A percentile compares a stretch with the other conserved stretches of the same genome.
phyloP scores from a whole-genome alignment of 495 filamentous ascomycete species.

The Aspergillus baeticus region DNA sequence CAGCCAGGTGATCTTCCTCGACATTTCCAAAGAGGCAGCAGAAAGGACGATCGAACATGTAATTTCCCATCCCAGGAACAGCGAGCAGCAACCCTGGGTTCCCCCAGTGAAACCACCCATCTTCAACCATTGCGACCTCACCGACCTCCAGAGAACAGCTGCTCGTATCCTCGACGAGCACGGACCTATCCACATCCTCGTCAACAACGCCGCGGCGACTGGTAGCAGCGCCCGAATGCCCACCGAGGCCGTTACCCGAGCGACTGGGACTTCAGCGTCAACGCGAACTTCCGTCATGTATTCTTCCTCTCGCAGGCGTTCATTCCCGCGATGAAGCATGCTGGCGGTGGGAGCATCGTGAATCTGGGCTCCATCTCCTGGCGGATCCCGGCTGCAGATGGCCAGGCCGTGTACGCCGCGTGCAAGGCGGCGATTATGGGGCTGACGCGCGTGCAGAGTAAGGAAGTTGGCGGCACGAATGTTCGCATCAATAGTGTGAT shows the following conservation, averaged over 20 bases:
- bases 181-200: slow-evolving; percentile 32
- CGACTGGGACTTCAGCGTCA: slow-evolving; percentile 26
- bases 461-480: slow-evolving; percentile 12
- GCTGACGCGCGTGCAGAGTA: slow-evolving; percentile 20
- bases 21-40: slow-evolving; percentile 33
- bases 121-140: too few species aligned
- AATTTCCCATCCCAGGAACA: too few species aligned
- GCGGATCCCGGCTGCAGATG: slow-evolving; percentile 25
- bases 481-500: slow-evolving; percentile 30
- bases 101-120: too few species aligned
- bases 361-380: slow-evolving; percentile 32
- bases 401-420: slow-evolving; percentile 21
- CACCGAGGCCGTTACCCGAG: slow-evolving; percentile 26
- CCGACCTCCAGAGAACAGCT: slow-evolving; percentile 26
- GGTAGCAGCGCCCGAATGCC: slow-evolving; percentile 17
- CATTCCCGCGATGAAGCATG: slow-evolving; percentile 24
- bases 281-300: slow-evolving; percentile 28
- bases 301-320: slow-evolving; percentile 38
- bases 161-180: slow-evolving; percentile 25
- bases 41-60: slow-evolving; percentile 14
- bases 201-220: slow-evolving; percentile 39
- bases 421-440: slow-evolving; percentile 33
- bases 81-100: too few species aligned
- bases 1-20: slow-evolving; percentile 47
- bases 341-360: slow-evolving; percentile 26